Evolutionary conservation across 2,329 filamentous ascomycete species (phyloP).

Genomic region (Alternaria sp.): DNA sequence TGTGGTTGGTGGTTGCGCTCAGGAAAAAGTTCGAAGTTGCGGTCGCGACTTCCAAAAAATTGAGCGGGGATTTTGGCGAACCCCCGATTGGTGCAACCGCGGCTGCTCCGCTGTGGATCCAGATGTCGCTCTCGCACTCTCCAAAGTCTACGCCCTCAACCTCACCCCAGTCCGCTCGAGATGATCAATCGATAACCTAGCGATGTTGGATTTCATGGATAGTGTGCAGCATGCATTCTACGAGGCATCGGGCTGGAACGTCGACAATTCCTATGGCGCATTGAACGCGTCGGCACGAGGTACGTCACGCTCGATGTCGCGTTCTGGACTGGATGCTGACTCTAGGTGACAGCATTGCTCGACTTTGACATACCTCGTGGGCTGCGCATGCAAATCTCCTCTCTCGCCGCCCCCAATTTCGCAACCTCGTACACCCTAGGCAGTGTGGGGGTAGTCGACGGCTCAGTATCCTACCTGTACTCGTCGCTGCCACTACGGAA

Average conservation of each 20-base stretch:
- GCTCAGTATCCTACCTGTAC: conserved; percentile 96
- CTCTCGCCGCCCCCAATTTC: conserved; percentile 89
- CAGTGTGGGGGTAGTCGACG: conserved; percentile 88
- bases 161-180: conserved; percentile 5
- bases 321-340: conserved; percentile 11
- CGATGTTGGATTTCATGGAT: conserved; percentile 97
- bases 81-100: conserved; percentile 36
- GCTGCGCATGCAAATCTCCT: conserved; percentile 84
- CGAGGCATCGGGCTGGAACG: conserved; percentile 83
- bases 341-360: conserved; percentile 69
- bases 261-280: conserved; percentile 88
- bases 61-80: conserved; percentile 43
- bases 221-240: conserved; percentile 93
- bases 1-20: conserved; percentile 16
- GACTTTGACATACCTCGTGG: conserved; percentile 87
- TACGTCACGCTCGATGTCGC: conserved; percentile 47
- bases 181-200: conserved; percentile 41
- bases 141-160: conserved; percentile 5
- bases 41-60: conserved; percentile 25
- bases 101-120: conserved; percentile 23
- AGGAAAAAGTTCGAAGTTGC: conserved; percentile 34
- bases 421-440: conserved; percentile 93
- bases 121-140: conserved; percentile 1
- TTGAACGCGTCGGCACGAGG: conserved; percentile 84
- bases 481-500: conserved; percentile 79